Conservation (phyloP, 805 yeast genomes). For the Ogataea populi-albae region DNA sequence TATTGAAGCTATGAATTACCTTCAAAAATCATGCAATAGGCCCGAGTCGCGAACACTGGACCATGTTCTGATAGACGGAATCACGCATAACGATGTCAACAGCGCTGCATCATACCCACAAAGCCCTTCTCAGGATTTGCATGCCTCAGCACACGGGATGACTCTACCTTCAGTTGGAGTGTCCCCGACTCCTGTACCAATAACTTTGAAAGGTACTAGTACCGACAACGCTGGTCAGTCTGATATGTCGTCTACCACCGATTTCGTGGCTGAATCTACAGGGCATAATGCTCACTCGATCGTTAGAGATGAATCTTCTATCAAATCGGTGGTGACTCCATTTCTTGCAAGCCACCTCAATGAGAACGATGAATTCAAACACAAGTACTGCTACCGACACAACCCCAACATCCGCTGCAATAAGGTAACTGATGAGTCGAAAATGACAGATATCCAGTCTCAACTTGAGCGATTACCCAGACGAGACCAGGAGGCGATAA, state of each 20-base stretch:
- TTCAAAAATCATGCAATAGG: slow-evolving; percentile 21
- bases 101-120: too few relatives aligned
- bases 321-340: slow-evolving; percentile 33
- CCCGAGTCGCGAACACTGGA: slow-evolving; percentile 21
- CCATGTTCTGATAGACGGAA: slow-evolving; percentile 17
- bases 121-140: too few relatives aligned
- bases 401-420: slow-evolving; percentile 82
- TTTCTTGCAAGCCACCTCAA: slow-evolving; percentile 33
- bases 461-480: slow-evolving; percentile 56
- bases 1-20: slow-evolving; percentile 15
- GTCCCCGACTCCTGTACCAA: too few relatives aligned
- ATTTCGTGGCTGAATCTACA: slow-evolving; percentile 1
- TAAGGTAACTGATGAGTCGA: slow-evolving; percentile 60
- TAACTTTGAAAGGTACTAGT: too few relatives aligned
- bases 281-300: too few relatives aligned
- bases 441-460: slow-evolving; percentile 62
- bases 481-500: slow-evolving; percentile 73
- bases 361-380: slow-evolving; percentile 52
- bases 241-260: too few relatives aligned
- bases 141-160: too few relatives aligned
- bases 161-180: too few relatives aligned
- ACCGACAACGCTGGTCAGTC: too few relatives aligned
- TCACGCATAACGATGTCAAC: slow-evolving; percentile 7
- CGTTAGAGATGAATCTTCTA: slow-evolving; percentile 11
- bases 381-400: slow-evolving; percentile 85